Evolutionary conservation across 2,329 filamentous ascomycete species (phyloP).

Genomic region (Amylocarpus encephaloides): DNA sequence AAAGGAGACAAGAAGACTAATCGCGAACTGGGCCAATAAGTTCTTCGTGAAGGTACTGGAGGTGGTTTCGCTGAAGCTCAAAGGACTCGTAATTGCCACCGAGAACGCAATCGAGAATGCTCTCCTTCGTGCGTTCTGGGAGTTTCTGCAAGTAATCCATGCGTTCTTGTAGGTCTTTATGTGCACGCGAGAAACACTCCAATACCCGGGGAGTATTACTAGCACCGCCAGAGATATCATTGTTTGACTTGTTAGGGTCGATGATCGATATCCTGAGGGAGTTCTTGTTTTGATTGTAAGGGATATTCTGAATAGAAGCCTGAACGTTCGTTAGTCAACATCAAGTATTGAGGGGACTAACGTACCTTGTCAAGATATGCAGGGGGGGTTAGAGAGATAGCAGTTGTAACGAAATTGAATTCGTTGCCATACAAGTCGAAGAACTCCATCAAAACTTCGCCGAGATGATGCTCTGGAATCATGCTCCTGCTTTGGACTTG

Average conservation of each 20-base stretch:
- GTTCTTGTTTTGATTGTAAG: constrained; percentile 39
- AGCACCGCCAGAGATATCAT: constrained; percentile 88
- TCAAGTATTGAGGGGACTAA: background rate
- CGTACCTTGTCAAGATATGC: constrained; percentile 70
- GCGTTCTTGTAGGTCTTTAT: constrained; percentile 48
- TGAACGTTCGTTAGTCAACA: constrained; percentile 11
- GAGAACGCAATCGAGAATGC: constrained; percentile 64
- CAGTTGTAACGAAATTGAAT: constrained; percentile 64
- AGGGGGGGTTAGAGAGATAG: constrained; percentile 71
- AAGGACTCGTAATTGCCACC: constrained; percentile 77
- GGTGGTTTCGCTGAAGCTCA: constrained; percentile 55
- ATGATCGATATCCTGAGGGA: constrained; percentile 73
- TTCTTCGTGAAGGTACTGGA: constrained; percentile 28
- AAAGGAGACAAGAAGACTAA: background rate
- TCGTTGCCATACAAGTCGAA: constrained; percentile 81
- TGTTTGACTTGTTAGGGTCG: constrained; percentile 77
- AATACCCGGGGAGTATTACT: constrained; percentile 62
- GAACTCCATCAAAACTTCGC: constrained; percentile 78
- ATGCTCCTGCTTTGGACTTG: constrained; percentile 57
- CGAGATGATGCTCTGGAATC: constrained; percentile 60
- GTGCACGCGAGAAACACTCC: constrained; percentile 61
- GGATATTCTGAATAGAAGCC: constrained; percentile 29
- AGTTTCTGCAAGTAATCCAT: constrained; percentile 45
- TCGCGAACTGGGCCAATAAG: constrained; percentile 20
- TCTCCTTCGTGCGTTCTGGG: constrained; percentile 26